Evolutionary conservation across 805 yeast genomes (phyloP).

Genomic region (Ogataea haglerorum): DNA sequence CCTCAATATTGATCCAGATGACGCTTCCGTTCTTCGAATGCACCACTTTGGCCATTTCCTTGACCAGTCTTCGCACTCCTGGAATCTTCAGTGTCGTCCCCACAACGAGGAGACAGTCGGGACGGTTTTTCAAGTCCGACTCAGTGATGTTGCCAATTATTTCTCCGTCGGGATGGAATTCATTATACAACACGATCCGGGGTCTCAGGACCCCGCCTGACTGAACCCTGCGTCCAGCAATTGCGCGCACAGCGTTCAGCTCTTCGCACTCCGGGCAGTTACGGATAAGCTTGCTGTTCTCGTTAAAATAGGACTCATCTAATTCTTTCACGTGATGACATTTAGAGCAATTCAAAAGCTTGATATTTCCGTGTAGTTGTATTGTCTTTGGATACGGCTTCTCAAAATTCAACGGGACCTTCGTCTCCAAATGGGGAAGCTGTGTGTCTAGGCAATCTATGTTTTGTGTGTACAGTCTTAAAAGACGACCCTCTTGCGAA

Average conservation of each 20-base stretch:
- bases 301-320: conserved; percentile 46
- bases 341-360: conserved; percentile 70
- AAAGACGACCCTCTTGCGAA: conserved; percentile 59
- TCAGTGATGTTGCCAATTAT: conserved; percentile 75
- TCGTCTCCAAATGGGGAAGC: conserved; percentile 46
- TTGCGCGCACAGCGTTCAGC: conserved; percentile 47
- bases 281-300: conserved; percentile 34
- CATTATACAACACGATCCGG: conserved; percentile 66
- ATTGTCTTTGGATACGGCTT: conserved; percentile 50
- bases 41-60: conserved; percentile 56
- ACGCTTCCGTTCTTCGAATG: conserved; percentile 56
- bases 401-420: conserved; percentile 42
- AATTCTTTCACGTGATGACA: conserved; percentile 60
- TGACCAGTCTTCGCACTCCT: conserved; percentile 60
- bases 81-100: conserved; percentile 86
- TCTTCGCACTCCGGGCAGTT: conserved; percentile 64
- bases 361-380: conserved; percentile 83
- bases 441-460: conserved; percentile 76
- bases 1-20: conserved; percentile 59
- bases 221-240: conserved; percentile 65
- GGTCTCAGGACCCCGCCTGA: conserved; percentile 64
- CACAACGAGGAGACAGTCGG: conserved; percentile 76
- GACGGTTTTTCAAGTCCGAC: conserved; percentile 56
- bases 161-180: conserved; percentile 84
- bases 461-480: conserved; percentile 82